Evolutionary conservation across 345 rosid species (phyloP), one percentile per base, ranked within the genome.

Genomic region (Eucalyptus caleyi): DNA sequence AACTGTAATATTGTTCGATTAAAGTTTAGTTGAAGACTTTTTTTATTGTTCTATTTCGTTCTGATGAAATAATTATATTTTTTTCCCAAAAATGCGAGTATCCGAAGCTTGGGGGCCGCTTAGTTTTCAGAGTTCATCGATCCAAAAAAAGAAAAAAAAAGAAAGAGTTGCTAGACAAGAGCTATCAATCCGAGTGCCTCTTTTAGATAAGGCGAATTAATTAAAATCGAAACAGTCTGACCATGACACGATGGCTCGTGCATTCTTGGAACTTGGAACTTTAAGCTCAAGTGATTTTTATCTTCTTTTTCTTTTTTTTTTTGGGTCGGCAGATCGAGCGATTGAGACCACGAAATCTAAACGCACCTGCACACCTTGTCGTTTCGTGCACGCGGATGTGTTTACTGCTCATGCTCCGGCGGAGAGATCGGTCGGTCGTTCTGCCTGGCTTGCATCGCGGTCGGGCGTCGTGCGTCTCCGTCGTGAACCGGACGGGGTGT

Each of bases 401-500:
- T 11, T 26, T 1, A 3, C 47, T 40, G 6, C 85, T 21, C 85
- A 1, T 23, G 27, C 47, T 40, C 85, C 44, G 44, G 47, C 47
- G 47, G 12, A 40, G 47, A 11, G 85, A 40, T 18, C 7, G 83
- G 27, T 11, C 45, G 81, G 40, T 69, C 81, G 14, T 18, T 34
- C 40, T 9, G 81, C 81, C 13, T 18, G 81, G 44, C 44, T 18
- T 16, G 82, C 44, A 37, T 69, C 44, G 0, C 44, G 40, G 40
- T 32, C 21, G 5, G 80, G 21, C 1, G 56, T 53, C 19, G 3
- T 50, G 53, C 19, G 53, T 0, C 3, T 50, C 53, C 19, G 53
- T 50, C 4, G 3, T 1, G 8, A 16, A 53, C 26, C 59, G 26
- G 59, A 0, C 11, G n/a, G 5, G 16, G 9, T 14, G 32, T 30